These are phyloP conservation scores for Graphiopsis chlorocephala DNA, from an alignment of 2,329 filamentous ascomycete genomes.

Conservation along the genomic window DNA sequence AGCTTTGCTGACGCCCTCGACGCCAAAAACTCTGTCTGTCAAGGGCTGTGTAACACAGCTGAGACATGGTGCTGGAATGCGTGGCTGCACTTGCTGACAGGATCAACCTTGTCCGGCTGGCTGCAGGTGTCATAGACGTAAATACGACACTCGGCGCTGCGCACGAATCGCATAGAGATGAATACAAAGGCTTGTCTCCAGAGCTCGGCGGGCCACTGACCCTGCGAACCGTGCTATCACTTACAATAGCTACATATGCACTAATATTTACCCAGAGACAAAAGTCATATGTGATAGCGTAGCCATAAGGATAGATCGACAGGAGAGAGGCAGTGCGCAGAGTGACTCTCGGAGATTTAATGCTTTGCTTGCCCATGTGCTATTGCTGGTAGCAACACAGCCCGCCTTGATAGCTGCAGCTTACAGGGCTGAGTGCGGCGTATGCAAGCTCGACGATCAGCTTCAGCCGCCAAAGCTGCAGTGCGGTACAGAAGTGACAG, in stretches of 20 bases:
- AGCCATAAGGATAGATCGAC: neutral
- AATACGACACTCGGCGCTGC: neutral
- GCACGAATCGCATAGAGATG: neutral
- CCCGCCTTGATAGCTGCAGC: neutral
- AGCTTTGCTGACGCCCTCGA: neutral
- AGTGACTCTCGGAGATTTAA: neutral
- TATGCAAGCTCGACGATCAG: neutral
- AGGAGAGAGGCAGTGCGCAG: neutral
- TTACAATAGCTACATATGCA: neutral
- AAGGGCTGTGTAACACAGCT: neutral
- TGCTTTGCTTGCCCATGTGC: neutral
- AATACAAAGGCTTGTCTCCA: neutral
- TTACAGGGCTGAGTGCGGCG: neutral
- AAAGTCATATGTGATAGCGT: neutral
- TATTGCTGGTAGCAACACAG: neutral
- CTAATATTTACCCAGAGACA: neutral
- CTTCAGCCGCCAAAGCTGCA: neutral
- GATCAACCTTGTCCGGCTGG: neutral
- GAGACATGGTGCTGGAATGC: neutral
- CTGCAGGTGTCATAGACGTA: neutral
- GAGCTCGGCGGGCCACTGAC: neutral
- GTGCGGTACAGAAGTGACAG: neutral
- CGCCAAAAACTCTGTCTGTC: neutral
- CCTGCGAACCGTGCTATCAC: neutral
- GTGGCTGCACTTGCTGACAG: neutral